Evolutionary conservation across 345 rosid genomes (phyloP), one percentile per base, ranked within the genome.

Genomic region (Corymbia maculata): DNA sequence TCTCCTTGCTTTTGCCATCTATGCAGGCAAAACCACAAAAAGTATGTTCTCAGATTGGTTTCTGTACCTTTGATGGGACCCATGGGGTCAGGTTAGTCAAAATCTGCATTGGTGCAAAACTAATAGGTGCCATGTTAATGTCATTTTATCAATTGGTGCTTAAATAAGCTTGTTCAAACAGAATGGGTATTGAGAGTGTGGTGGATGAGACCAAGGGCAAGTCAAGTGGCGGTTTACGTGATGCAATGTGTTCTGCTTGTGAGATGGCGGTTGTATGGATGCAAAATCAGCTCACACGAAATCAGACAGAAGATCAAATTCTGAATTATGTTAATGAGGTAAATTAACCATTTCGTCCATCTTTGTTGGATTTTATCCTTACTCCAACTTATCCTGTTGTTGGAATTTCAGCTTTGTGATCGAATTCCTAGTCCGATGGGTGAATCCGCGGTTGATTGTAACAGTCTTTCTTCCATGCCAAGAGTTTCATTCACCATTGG

Each of bases 261-360:
- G 95, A 96, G 94, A 95, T 94, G 99, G 95, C 98, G 47, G 96
- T 95, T 45, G 93, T 96, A 45, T 97, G 99, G 99, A 96, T 97
- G 99, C 93, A 94, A 88, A 96, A 95, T 88, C 92, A 93, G 93
- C 90, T 97, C 85, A 93, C 85, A 88, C 94, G 88, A 90, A 96
- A 96, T 87, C 57, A 92, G 90, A 95, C 99, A 9, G 94, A 93
- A 91, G 98, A 96, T 32, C 95, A 88, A 52, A 93, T 97, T 90
- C 91, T 96, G 80, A 50, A 94, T 89, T 97, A 96, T 89, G 98
- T 93, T 32, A 94, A 95, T 88, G 90, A 94, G 93, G 98, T 96
- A 89, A 89, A 30, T 86, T 52, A 30, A 85, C 88, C 57, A 30
- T 30, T 57, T 53, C 50, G 61, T 14, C 24, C 26, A 28, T 50